Percentiles rank a stretch among this genome's conserved stretches.
Evolutionary conservation across 2,329 filamentous ascomycete species (phyloP).

Genomic region (Huntiella moniliformis): DNA sequence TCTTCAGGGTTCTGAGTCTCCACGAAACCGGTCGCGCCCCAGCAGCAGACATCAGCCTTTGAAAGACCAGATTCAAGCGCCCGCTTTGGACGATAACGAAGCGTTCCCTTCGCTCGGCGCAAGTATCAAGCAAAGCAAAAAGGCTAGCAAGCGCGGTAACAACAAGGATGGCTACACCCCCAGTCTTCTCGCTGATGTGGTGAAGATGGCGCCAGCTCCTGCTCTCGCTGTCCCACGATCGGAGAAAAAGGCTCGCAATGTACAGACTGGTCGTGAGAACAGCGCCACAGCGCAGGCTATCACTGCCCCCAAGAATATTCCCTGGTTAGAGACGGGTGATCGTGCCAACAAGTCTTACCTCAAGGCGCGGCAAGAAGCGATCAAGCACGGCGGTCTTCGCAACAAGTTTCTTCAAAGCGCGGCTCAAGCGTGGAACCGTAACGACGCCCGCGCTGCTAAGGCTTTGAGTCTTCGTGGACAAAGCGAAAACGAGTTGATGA

Average conservation of each 20-base stretch:
- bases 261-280: conserved; percentile 51
- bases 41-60: conserved; percentile 49
- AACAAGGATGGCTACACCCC: conserved; percentile 55
- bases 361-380: conserved; percentile 85
- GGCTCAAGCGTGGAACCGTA: conserved; percentile 95
- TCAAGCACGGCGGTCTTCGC: conserved; percentile 86
- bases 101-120: conserved; percentile 80
- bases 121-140: conserved; percentile 59
- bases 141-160: conserved; percentile 77
- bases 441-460: conserved; percentile 89
- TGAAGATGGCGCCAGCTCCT: conserved; percentile 88
- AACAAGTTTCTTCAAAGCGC: conserved; percentile 97
- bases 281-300: conserved; percentile 70
- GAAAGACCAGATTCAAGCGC: conserved; percentile 33
- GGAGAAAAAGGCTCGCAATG: conserved; percentile 42
- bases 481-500: conserved; percentile 93
- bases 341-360: conserved; percentile 85
- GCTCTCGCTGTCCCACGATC: conserved; percentile 42
- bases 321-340: conserved; percentile 88
- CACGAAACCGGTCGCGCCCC: conserved; percentile 62
- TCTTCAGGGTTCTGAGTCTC: conserved; percentile 40
- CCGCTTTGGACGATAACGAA: conserved; percentile 80
- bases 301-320: conserved; percentile 72
- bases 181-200: conserved; percentile 77
- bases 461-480: conserved; percentile 85